Conservation (phyloP, 805 yeast genomes). For the Hanseniaspora lachancei region DNA sequence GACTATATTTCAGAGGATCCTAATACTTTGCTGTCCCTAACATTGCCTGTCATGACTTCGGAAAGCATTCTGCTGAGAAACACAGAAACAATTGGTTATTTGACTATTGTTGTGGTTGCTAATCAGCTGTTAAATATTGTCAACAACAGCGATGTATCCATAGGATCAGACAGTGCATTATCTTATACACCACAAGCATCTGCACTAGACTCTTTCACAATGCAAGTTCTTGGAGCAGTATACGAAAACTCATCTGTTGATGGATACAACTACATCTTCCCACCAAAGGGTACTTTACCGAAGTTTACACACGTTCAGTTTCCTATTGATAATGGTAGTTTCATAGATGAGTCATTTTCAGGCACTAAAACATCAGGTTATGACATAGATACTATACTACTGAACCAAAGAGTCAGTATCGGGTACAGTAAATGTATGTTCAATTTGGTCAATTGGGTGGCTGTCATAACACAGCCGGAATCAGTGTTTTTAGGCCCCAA, state of each 20-base stretch:
- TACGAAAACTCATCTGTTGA: constrained; percentile 19
- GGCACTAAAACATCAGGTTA: constrained; percentile 31
- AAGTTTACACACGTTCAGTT: constrained; percentile 19
- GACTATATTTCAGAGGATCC: not conserved
- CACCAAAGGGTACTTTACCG: constrained; percentile 23
- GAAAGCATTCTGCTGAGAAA: constrained; percentile 51
- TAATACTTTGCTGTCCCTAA: constrained; percentile 53
- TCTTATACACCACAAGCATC: constrained; percentile 21
- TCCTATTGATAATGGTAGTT: constrained; percentile 24
- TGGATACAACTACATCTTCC: constrained; percentile 33
- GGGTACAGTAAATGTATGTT: constrained; percentile 42
- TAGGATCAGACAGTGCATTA: not conserved
- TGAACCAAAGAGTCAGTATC: constrained; percentile 36
- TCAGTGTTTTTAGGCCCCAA: constrained; percentile 51
- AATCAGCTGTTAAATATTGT: constrained; percentile 31
- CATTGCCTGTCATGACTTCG: constrained; percentile 62
- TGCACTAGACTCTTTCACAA: constrained; percentile 21
- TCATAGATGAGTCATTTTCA: constrained; percentile 28
- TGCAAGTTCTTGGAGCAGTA: constrained; percentile 22
- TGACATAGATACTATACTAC: constrained; percentile 27
- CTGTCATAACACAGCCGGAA: constrained; percentile 53
- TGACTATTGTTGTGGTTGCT: constrained; percentile 46
- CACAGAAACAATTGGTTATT: constrained; percentile 54
- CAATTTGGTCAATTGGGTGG: constrained; percentile 49
- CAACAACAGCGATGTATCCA: constrained; percentile 21